Percentiles rank a stretch among this genome's conserved stretches.
Conservation (phyloP, 2,329 filamentous ascomycete genomes). For the Exophiala spinifera region DNA sequence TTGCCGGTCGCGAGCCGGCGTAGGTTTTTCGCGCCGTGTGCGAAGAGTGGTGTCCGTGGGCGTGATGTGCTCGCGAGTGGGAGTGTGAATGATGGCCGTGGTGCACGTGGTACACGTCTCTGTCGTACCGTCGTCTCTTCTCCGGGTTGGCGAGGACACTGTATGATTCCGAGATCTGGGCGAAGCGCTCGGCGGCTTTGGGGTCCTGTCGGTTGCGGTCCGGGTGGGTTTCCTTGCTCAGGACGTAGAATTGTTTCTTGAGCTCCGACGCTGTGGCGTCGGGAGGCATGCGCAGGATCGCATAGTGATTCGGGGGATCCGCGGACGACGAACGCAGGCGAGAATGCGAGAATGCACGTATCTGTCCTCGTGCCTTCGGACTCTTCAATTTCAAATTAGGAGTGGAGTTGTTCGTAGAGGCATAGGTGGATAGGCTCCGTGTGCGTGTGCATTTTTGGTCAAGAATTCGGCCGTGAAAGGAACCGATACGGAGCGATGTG, state of each 20-base stretch:
- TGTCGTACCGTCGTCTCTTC: conserved; percentile 79
- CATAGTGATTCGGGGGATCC: conserved; percentile 66
- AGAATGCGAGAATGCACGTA: conserved; percentile 15
- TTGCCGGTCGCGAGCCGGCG: conserved; percentile 60
- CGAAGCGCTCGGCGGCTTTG: conserved; percentile 69
- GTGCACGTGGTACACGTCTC: conserved; percentile 43
- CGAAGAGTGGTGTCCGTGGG: conserved; percentile 30
- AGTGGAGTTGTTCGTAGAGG: too few species aligned
- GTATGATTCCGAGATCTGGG: conserved; percentile 82
- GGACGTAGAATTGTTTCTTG: conserved; percentile 88
- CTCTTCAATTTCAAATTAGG: too few species aligned
- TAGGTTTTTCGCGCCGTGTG: conserved; percentile 33
- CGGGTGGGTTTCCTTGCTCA: conserved; percentile 89
- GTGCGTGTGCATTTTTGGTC: not conserved
- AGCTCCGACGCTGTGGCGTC: conserved; percentile 72
- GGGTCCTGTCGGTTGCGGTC: conserved; percentile 82
- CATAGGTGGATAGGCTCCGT: not conserved
- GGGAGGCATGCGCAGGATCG: conserved; percentile 68
- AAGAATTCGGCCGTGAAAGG: not conserved
- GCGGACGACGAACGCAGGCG: conserved; percentile 15
- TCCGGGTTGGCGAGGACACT: conserved; percentile 67
- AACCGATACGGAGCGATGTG: conserved; percentile 26
- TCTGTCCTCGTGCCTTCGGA: too few species aligned
- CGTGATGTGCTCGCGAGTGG: conserved; percentile 28
- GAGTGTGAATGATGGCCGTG: conserved; percentile 35